A percentile compares a stretch with the other conserved stretches of the same genome.
Evolutionary conservation across 73 alveolate genomes (phyloP).

Genomic region (Paramecium sonneborni): DNA sequence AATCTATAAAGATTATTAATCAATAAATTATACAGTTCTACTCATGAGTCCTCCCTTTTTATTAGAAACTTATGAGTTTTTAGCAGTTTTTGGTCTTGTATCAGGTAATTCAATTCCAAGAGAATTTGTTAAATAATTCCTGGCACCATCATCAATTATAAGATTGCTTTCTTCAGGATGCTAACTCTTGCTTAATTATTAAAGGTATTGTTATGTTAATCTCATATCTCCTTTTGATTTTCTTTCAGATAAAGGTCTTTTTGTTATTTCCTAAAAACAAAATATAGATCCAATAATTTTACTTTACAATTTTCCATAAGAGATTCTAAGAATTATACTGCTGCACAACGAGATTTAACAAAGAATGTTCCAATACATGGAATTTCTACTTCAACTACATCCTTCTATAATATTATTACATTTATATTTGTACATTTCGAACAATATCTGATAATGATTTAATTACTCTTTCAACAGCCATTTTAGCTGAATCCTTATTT

Average conservation of each 20-base stretch:
- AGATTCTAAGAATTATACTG: slow-evolving; percentile 61
- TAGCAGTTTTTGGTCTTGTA: slow-evolving; percentile 22
- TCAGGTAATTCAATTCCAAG: slow-evolving; percentile 63
- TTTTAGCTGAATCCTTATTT: slow-evolving; percentile 64
- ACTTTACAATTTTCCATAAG: slow-evolving; percentile 31
- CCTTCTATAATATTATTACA: slow-evolving; percentile 44
- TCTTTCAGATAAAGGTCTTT: slow-evolving; percentile 65
- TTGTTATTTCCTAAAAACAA: slow-evolving; percentile 44
- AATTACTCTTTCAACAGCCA: slow-evolving; percentile 62
- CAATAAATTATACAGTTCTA: not conserved
- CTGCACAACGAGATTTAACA: slow-evolving; percentile 60
- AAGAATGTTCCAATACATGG: slow-evolving; percentile 62
- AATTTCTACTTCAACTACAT: slow-evolving; percentile 62
- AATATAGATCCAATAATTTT: not conserved
- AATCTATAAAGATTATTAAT: not conserved
- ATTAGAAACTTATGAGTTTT: not conserved
- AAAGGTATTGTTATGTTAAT: slow-evolving; percentile 3
- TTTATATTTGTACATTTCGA: slow-evolving; percentile 14
- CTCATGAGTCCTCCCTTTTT: slow-evolving; percentile 14
- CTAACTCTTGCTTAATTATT: not conserved
- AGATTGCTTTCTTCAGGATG: slow-evolving; percentile 35
- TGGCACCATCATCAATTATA: slow-evolving; percentile 53
- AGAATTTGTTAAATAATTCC: slow-evolving; percentile 23
- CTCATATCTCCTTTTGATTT: slow-evolving; percentile 63
- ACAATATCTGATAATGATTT: slow-evolving; percentile 56